Percentiles rank a stretch among this genome's conserved stretches.
Conservation (phyloP, 2,329 filamentous ascomycete genomes). For the Sporothrix brunneoviolacea region DNA sequence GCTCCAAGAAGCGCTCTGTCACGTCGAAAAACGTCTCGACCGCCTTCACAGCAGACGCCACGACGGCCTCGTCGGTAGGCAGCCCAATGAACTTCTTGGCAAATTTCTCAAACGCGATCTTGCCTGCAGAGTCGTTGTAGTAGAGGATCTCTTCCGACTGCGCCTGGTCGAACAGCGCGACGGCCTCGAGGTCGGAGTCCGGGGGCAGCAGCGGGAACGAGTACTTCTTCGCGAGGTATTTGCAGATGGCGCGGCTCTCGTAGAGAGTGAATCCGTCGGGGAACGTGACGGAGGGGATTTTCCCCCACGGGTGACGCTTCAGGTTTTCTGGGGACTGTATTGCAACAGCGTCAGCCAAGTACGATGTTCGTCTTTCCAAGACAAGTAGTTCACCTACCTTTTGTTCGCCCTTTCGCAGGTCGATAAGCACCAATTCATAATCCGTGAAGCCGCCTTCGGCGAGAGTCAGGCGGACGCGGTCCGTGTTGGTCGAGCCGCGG, state of each 20-base stretch:
- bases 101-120: constrained; percentile 39
- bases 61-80: constrained; percentile 33
- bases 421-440: constrained; percentile 32
- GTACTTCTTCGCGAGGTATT: constrained; percentile 39
- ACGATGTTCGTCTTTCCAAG: not conserved
- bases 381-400: constrained; percentile 31
- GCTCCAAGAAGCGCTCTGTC: constrained; percentile 32
- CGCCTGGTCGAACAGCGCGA: constrained; percentile 39
- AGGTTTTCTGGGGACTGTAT: constrained; percentile 30
- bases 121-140: constrained; percentile 37
- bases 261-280: constrained; percentile 37
- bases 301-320: constrained; percentile 36
- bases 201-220: constrained; percentile 36
- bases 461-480: constrained; percentile 36
- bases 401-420: constrained; percentile 35
- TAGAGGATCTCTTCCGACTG: constrained; percentile 34
- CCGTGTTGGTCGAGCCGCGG: constrained; percentile 35
- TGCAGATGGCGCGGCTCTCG: constrained; percentile 42
- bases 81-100: constrained; percentile 37
- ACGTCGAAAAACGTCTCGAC: constrained; percentile 38
- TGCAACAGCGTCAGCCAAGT: constrained; percentile 22
- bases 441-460: constrained; percentile 38
- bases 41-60: constrained; percentile 30
- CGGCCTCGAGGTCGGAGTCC: constrained; percentile 32
- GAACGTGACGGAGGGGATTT: constrained; percentile 33